A percentile compares a stretch with the other conserved stretches of the same genome.
Evolutionary conservation across 176 grass and related monocot genomes (phyloP).

Genomic region (Zoysia pacifica): DNA sequence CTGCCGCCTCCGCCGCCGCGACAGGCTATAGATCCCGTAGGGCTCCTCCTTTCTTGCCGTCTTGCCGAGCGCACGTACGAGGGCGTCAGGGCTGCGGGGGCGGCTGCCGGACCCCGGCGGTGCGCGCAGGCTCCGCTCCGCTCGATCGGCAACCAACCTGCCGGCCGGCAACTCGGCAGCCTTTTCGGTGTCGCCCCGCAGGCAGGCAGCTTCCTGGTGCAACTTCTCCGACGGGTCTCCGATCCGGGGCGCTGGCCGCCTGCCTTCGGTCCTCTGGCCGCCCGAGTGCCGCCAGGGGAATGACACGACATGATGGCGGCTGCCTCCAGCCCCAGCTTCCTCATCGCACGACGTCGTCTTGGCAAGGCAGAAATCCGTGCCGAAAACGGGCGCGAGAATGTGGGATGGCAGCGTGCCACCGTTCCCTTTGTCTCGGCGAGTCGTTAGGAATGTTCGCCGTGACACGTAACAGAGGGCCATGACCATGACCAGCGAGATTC

Average conservation of each 20-base stretch:
- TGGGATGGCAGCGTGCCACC: not conserved
- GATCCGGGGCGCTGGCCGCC: constrained; percentile 15
- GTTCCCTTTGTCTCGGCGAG: not conserved
- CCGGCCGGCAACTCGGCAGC: constrained; percentile 22
- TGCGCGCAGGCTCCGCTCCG: not conserved
- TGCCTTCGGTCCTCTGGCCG: constrained; percentile 23
- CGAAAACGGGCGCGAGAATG: too few species aligned
- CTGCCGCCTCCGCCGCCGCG: not conserved
- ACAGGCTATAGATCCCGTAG: not conserved
- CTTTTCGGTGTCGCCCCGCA: constrained; percentile 29
- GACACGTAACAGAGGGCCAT: not conserved
- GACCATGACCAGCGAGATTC: not conserved
- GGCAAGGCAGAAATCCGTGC: not conserved
- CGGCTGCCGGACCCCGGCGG: constrained; percentile 7
- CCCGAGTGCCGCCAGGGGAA: not conserved
- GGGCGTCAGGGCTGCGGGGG: not conserved
- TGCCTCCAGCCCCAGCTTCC: not conserved
- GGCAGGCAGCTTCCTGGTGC: constrained; percentile 46
- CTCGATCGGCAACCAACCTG: too few species aligned
- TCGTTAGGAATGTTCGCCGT: constrained; percentile 18
- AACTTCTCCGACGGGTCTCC: constrained; percentile 25
- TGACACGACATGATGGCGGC: constrained; percentile 21
- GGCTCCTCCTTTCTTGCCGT: not conserved
- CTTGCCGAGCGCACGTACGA: not conserved
- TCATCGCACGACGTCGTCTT: too few species aligned